Evolutionary conservation across 164 flowering plant species (phyloP), one percentile per base, ranked within the genome.

Genomic region (Hamamelis virginiana): DNA sequence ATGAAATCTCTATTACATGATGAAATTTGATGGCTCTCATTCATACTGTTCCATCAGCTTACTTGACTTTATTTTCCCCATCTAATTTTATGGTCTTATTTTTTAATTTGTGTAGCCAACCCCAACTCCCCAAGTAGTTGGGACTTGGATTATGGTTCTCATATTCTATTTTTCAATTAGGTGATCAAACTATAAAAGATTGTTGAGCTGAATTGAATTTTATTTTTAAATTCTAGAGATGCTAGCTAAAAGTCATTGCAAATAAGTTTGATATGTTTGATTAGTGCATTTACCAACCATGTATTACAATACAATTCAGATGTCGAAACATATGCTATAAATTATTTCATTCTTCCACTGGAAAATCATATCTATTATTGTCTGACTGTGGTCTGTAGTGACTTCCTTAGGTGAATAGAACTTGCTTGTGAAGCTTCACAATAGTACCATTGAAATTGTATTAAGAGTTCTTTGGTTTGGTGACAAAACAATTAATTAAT

Each of bases 401-500:
- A 25, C 28, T 44, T 15, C 22, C 26, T 63, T 22, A 16, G 11
- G n/a, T 1, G 10, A 22, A 43, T 9, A 62, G 47, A n/a, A 11
- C 52, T 22, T 63, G 52, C 47, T n/a, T 28, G 25, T 61, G 64
- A 62, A 62, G 46, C 51, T 62, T 62, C 66, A 64, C 51, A 22
- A 6, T 43, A 41, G 22, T 8, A 60, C 63, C 22, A 16, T 28
- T 28, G 12, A 33, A 28, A 60, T 13, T 33, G 11, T 60, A 28
- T 44, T n/a, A 23, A 33, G 6, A 33, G 53, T 50, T 15, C 53
- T n/a, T 15, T 50, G 53, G 16, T 2, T 46, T 25, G 19, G 66
- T 57, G 50, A 67, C 46, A 52, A 38, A 43, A 15, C 43, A 61
- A 63, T 11, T 61, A 44, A 25, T 75, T 48, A 38, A 25, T 59